phyloP scores from a whole-genome alignment of 2,329 filamentous ascomycete genomes.

The Fusarium sp. region DNA sequence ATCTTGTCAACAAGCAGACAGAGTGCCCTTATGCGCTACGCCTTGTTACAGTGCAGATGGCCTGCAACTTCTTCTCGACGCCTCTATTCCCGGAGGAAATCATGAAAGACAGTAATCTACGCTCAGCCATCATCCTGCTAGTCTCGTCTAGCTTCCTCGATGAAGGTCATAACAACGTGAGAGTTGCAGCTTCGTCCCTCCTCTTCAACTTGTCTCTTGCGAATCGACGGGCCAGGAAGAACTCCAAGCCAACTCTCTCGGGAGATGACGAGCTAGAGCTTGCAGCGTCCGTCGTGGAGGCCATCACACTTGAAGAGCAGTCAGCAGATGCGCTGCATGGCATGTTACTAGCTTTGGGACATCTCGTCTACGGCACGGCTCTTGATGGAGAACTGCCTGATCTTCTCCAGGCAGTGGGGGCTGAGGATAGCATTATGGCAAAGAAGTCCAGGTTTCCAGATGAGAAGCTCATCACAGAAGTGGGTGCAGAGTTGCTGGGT shows the following conservation, averaged over 20 bases:
- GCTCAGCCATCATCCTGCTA: slow-evolving; percentile 68
- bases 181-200: slow-evolving; percentile 82
- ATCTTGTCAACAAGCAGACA: slow-evolving; percentile 63
- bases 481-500: slow-evolving; percentile 60
- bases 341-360: slow-evolving; percentile 76
- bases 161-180: slow-evolving; percentile 72
- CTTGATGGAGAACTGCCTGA: slow-evolving; percentile 79
- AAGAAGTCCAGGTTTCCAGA: slow-evolving; percentile 66
- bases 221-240: slow-evolving; percentile 70
- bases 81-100: slow-evolving; percentile 73
- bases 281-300: slow-evolving; percentile 80
- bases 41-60: slow-evolving; percentile 81
- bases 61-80: slow-evolving; percentile 84
- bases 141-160: slow-evolving; percentile 82
- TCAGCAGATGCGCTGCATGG: slow-evolving; percentile 79
- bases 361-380: slow-evolving; percentile 74
- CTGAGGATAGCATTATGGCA: slow-evolving; percentile 65
- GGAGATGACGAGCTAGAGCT: slow-evolving; percentile 81
- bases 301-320: slow-evolving; percentile 64
- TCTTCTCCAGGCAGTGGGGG: slow-evolving; percentile 79
- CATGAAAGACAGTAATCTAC: slow-evolving; percentile 59
- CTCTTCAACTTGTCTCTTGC: slow-evolving; percentile 81
- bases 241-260: slow-evolving; percentile 64
- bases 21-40: slow-evolving; percentile 80
- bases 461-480: slow-evolving; percentile 64